These are phyloP conservation scores for Halteria grandinella DNA, from an alignment of 73 alveolate genomes.

Conservation along the genomic window DNA sequence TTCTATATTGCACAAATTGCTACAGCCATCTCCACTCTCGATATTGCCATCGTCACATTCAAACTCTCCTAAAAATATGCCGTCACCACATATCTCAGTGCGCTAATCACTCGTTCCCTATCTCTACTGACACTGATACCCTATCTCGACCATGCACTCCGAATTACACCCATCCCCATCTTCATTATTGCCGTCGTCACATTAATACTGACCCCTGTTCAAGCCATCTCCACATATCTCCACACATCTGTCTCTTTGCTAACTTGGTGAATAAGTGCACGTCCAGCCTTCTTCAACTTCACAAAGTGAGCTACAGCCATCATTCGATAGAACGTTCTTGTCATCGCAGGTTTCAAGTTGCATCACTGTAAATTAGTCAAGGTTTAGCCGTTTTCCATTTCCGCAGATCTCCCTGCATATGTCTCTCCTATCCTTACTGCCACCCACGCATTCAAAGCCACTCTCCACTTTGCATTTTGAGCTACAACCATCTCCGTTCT, in stretches of 20 bases:
- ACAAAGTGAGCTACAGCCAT: not conserved
- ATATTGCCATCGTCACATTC: slow-evolving; percentile 29
- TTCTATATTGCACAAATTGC: not conserved
- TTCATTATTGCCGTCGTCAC: slow-evolving; percentile 72
- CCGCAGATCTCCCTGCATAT: slow-evolving; percentile 20
- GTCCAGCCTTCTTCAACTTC: slow-evolving; percentile 7
- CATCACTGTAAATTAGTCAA: too few species aligned
- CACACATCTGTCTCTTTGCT: too few species aligned
- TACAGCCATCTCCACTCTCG: slow-evolving; percentile 40
- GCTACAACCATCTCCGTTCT: slow-evolving; percentile 32
- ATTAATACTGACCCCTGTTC: slow-evolving; percentile 22
- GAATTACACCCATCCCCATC: slow-evolving; percentile 73
- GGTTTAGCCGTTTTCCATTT: slow-evolving; percentile 1
- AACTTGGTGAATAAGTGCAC: slow-evolving; percentile 6
- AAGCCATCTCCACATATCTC: too few species aligned
- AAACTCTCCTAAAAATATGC: slow-evolving; percentile 34
- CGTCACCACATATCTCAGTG: slow-evolving; percentile 68
- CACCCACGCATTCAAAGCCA: slow-evolving; percentile 23
- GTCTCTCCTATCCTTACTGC: not conserved
- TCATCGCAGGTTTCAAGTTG: too few species aligned
- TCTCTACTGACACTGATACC: slow-evolving; percentile 48
- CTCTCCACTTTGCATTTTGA: not conserved
- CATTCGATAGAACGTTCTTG: too few species aligned
- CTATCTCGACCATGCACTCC: slow-evolving; percentile 55
- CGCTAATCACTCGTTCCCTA: slow-evolving; percentile 24